Evolutionary conservation across 495 filamentous ascomycete species (phyloP).

Genomic region (Poronia punctata): DNA sequence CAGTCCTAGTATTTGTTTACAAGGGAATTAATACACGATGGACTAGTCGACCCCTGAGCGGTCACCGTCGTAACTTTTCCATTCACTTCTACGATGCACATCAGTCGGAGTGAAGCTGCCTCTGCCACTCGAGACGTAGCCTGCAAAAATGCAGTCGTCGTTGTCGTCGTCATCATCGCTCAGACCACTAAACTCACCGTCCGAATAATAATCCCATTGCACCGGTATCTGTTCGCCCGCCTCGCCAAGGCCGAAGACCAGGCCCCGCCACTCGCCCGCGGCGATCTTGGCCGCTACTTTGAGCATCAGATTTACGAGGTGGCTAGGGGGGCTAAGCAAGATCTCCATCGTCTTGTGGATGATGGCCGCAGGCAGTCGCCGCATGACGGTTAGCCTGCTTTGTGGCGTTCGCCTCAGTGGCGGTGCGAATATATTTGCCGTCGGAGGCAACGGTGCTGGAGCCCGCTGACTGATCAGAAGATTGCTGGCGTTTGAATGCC

Average conservation of each 20-base stretch:
- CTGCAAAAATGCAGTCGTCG: conserved; percentile 1
- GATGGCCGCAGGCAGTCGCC: conserved; percentile 58
- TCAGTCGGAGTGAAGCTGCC: background rate
- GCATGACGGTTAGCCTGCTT: conserved; percentile 30
- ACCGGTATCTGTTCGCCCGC: conserved; percentile 44
- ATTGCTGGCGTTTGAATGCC: conserved; percentile 18
- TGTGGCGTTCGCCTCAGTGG: conserved; percentile 22
- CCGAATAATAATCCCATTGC: conserved; percentile 49
- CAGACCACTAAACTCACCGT: conserved; percentile 33
- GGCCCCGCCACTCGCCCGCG: conserved; percentile 51
- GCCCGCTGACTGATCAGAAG: conserved; percentile 50
- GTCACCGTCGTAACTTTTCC: background rate
- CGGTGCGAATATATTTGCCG: conserved; percentile 59
- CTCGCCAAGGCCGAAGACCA: conserved; percentile 42
- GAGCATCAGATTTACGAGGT: conserved; percentile 70
- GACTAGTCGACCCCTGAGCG: conserved; percentile 2
- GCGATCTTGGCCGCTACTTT: conserved; percentile 70
- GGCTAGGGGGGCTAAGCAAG: conserved; percentile 65
- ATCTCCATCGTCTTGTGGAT: conserved; percentile 69
- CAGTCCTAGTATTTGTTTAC: background rate
- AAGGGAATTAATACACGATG: background rate
- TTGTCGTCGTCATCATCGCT: conserved; percentile 23
- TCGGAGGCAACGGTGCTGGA: conserved; percentile 63
- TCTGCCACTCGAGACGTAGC: background rate
- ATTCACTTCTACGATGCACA: background rate